Evolutionary conservation across 306 rosid species (phyloP).

Genomic region (Mimosa pudica): DNA sequence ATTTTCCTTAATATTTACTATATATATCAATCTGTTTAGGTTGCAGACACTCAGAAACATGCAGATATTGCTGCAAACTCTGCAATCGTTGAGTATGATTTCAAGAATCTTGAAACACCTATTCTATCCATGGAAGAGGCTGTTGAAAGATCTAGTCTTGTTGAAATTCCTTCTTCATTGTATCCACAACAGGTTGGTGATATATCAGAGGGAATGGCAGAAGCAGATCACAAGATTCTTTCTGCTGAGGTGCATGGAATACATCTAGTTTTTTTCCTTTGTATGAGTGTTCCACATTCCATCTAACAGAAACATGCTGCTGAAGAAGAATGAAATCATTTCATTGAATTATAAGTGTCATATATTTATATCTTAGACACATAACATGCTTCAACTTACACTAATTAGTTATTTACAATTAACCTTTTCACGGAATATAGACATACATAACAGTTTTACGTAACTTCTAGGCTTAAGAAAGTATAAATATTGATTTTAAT

Average conservation of each 20-base stretch:
- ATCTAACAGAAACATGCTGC: background rate
- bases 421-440: background rate
- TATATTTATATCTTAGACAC: background rate
- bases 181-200: constrained; percentile 66
- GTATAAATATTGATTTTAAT: background rate
- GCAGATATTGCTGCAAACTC: constrained; percentile 72
- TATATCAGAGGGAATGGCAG: constrained; percentile 77
- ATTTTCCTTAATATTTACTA: constrained; percentile 2
- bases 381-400: background rate
- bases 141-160: constrained; percentile 63
- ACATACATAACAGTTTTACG: no score
- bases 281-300: background rate
- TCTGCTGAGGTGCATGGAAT: constrained; percentile 62
- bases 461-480: background rate
- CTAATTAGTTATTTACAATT: background rate
- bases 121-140: constrained; percentile 85
- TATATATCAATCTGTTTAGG: constrained; percentile 43
- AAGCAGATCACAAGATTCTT: constrained; percentile 75
- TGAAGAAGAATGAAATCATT: background rate
- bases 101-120: constrained; percentile 64
- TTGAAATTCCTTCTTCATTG: constrained; percentile 60
- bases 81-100: constrained; percentile 65
- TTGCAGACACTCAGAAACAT: constrained; percentile 84
- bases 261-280: constrained; percentile 19
- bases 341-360: background rate